Percentiles rank a stretch among this genome's conserved stretches.
Evolutionary conservation across 208 protist species (phyloP).

Genomic region (Leishmania tropica): DNA sequence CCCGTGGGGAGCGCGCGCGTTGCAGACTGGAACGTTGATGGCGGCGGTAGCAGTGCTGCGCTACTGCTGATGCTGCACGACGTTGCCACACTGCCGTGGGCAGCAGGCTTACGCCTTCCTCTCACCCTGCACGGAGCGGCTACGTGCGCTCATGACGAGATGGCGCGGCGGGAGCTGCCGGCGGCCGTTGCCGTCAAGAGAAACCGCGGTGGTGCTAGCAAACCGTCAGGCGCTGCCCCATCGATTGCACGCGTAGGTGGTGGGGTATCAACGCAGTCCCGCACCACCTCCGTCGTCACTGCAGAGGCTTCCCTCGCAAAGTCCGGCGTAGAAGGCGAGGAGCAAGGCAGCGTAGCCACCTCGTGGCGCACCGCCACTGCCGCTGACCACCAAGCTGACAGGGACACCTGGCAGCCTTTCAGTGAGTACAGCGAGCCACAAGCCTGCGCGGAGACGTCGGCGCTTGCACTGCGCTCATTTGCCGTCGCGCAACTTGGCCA

Average conservation of each 20-base stretch:
- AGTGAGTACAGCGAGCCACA: conserved; percentile 4
- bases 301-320: not conserved
- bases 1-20: not conserved
- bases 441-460: conserved; percentile 8
- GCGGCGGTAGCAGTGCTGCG: not conserved
- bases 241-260: not conserved
- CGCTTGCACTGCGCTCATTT: conserved; percentile 9
- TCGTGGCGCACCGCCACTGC: not conserved
- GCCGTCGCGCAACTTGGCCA: conserved; percentile 17
- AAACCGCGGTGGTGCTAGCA: not conserved
- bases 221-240: not conserved
- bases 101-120: not conserved
- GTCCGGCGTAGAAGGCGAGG: not conserved
- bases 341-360: not conserved
- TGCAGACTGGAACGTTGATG: not conserved
- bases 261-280: not conserved
- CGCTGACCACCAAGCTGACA: not conserved
- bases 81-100: not conserved
- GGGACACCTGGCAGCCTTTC: not conserved
- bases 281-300: not conserved
- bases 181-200: not conserved
- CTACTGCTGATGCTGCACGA: conserved; percentile 1
- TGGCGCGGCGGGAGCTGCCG: not conserved
- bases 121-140: not conserved
- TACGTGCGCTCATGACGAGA: not conserved